Conservation (phyloP, 805 yeast genomes). For the Tetrapisispora nanseiensis region DNA sequence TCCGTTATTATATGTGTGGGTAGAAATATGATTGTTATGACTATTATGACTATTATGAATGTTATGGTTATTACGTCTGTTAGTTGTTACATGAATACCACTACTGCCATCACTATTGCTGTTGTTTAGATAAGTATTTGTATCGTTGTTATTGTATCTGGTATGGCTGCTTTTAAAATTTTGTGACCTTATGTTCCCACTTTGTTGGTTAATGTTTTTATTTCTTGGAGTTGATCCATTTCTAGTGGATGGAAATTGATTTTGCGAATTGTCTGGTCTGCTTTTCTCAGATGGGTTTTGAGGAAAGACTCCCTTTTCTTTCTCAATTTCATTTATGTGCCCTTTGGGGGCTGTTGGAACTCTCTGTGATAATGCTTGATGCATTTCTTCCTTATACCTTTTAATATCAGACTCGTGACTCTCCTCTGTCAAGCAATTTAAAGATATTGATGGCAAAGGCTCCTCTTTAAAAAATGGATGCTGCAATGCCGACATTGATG, state of each 20-base stretch:
- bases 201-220: background rate
- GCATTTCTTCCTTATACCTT: constrained; percentile 38
- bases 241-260: background rate
- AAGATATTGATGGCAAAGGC: constrained; percentile 54
- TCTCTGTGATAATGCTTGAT: constrained; percentile 25
- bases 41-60: too few species aligned
- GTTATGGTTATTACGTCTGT: too few species aligned
- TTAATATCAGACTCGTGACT: constrained; percentile 82
- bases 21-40: too few species aligned
- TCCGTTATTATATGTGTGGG: background rate
- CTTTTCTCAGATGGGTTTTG: background rate
- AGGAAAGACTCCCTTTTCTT: background rate
- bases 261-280: background rate
- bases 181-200: background rate
- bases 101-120: too few species aligned
- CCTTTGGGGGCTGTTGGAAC: constrained; percentile 29
- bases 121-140: too few species aligned
- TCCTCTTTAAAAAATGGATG: constrained; percentile 58
- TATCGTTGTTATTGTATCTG: background rate
- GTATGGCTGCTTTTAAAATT: background rate
- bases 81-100: too few species aligned
- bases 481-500: constrained; percentile 68
- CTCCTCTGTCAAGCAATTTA: constrained; percentile 64
- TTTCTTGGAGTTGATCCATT: background rate
- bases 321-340: constrained; percentile 11